phyloP scores from a whole-genome alignment of 2,329 filamentous ascomycete genomes.

The Penicillium digitatum region DNA sequence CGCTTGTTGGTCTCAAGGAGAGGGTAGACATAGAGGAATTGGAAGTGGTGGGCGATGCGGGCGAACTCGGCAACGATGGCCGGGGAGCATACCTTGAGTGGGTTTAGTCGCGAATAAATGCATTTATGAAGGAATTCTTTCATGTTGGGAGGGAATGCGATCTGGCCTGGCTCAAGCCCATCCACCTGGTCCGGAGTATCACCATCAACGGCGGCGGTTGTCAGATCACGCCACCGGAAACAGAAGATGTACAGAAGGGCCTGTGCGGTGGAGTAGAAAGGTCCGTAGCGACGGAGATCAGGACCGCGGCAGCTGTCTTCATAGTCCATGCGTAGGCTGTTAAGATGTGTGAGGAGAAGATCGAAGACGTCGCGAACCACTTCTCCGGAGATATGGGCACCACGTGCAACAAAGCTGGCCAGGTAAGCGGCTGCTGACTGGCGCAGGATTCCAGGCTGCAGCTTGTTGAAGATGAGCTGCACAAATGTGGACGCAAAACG shows the following conservation, averaged over 20 bases:
- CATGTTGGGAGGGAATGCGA: slow-evolving; percentile 71
- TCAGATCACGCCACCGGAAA: slow-evolving; percentile 93
- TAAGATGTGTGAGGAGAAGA: slow-evolving; percentile 72
- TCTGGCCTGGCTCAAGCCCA: slow-evolving; percentile 61
- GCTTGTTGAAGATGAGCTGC: slow-evolving; percentile 66
- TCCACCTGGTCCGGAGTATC: slow-evolving; percentile 54
- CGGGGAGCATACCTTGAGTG: slow-evolving; percentile 88
- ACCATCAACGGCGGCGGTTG: slow-evolving; percentile 53
- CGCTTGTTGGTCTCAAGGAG: slow-evolving; percentile 90
- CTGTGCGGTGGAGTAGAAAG: slow-evolving; percentile 85
- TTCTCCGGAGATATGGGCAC: slow-evolving; percentile 70
- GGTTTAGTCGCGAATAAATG: slow-evolving; percentile 86
- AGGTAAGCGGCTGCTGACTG: slow-evolving; percentile 89
- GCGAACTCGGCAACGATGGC: slow-evolving; percentile 90
- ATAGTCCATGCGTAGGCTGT: slow-evolving; percentile 67
- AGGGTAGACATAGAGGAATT: slow-evolving; percentile 84
- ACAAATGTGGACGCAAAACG: slow-evolving; percentile 77
- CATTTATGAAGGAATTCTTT: slow-evolving; percentile 71
- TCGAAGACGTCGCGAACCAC: slow-evolving; percentile 79
- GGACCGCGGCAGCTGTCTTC: slow-evolving; percentile 75
- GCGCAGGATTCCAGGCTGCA: slow-evolving; percentile 66
- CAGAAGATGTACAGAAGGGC: slow-evolving; percentile 93
- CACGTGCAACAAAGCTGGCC: slow-evolving; percentile 88
- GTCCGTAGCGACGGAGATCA: slow-evolving; percentile 75
- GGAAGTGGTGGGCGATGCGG: slow-evolving; percentile 76